Conservation (phyloP, 805 yeast species). For the Wickerhamiella kazuoi region DNA sequence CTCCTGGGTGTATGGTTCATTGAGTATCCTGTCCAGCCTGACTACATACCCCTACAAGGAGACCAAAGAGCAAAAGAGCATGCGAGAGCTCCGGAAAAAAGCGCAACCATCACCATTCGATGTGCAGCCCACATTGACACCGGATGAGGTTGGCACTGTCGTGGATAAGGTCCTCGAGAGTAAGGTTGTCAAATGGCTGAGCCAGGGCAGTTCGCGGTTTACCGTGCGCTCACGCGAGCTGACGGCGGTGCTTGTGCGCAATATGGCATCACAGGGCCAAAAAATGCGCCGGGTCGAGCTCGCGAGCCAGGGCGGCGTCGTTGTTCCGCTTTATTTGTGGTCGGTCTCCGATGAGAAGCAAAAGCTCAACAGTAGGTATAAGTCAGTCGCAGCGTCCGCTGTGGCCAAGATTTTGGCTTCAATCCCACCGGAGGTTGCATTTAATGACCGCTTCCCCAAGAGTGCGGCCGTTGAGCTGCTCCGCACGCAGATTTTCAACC, state of each 20-base stretch:
- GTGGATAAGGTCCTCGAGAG: conserved; percentile 16
- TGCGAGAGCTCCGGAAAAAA: conserved; percentile 15
- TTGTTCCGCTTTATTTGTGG: conserved; percentile 18
- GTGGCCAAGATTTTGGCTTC: conserved; percentile 22
- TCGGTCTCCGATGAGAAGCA: conserved; percentile 9
- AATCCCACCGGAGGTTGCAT: conserved; percentile 20
- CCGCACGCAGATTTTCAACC: conserved; percentile 14
- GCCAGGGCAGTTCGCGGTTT: conserved; percentile 10
- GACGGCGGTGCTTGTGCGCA: conserved; percentile 16
- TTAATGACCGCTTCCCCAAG: conserved; percentile 20
- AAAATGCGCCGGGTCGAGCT: conserved; percentile 14
- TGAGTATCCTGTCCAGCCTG: conserved; percentile 19
- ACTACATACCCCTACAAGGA: conserved; percentile 19
- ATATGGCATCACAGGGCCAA: conserved; percentile 17
- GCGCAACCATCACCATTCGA: conserved; percentile 16
- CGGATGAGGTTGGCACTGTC: conserved; percentile 12
- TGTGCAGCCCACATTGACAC: conserved; percentile 6
- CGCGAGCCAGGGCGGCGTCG: conserved; percentile 22
- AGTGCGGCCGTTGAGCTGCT: conserved; percentile 19
- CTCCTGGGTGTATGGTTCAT: conserved; percentile 18
- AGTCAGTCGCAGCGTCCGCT: conserved; percentile 16
- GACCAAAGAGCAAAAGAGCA: conserved; percentile 17
- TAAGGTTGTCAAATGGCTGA: conserved; percentile 13
- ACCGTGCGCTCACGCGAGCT: conserved; percentile 14
- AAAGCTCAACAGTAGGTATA: conserved; percentile 9